Base-by-base conservation (phyloP, 257 asterid genomes). In the Asclepias syriaca region DNA sequence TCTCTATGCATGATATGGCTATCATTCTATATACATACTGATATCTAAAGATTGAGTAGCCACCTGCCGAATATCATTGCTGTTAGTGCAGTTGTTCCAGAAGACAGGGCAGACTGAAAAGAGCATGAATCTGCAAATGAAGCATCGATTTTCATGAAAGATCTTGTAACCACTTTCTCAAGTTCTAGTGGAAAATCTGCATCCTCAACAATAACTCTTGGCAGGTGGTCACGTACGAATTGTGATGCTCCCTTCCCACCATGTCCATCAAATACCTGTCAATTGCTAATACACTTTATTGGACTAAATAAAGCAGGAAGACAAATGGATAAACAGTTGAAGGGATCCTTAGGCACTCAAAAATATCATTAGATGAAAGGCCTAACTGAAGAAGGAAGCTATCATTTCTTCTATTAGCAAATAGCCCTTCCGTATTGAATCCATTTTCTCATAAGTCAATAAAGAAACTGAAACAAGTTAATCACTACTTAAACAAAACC, bases 1-100 rank as follows among this genome's bases (percentile, higher is more conserved):
- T 63, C 19, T 37, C 46, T 24, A 63, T 16, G 24, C 27, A 19
- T 63, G 11, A 32, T 46, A 29, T 32, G 22, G 50, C 43, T 24
- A 8, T 60, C 16, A n/a, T 32, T 34, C 21, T 12, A 19, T 18
- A 34, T 46, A 21, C 1, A 37, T 40, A 13, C 59, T 9, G 71
- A 72, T 66, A 63, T 39, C 49, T 15, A 13, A 40, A 59, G 59
- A 71, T 46, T 64, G 71, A 8, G 14, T 72, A 66, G 21, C 34
- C 76, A 90, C 98, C 96, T 84, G 75, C 96, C 98, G 65, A 86
- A 91, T 69, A 93, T 87, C 90, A 90, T 89, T 68, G 97, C 98
- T 48, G 97, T 90, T 57, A 93, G 85, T 22, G 95, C 98, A 59
- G 98, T 93, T 3, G 98, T 93, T 79, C 98, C 98, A 34, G 97